These are phyloP conservation scores for Cyberlindnera galapagoensis DNA, from an alignment of 805 yeast genomes.

Conservation along the genomic window DNA sequence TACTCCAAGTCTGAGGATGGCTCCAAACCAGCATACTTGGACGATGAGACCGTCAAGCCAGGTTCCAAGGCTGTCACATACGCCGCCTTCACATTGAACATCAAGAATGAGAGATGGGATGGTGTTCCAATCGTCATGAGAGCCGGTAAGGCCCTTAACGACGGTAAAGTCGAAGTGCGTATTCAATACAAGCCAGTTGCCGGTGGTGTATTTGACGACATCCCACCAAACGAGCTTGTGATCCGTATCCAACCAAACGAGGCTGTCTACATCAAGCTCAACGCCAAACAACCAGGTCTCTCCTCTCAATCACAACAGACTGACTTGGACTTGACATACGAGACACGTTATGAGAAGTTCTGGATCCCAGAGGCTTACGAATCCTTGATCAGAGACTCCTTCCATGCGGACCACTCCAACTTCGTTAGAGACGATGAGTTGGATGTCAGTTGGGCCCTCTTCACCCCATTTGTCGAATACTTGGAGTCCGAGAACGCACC, in stretches of 20 bases:
- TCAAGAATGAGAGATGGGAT: conserved; percentile 94
- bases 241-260: conserved; percentile 93
- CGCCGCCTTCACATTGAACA: conserved; percentile 75
- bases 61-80: conserved; percentile 86
- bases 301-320: conserved; percentile 76
- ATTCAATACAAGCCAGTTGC: conserved; percentile 86
- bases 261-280: conserved; percentile 88
- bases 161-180: conserved; percentile 91
- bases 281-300: conserved; percentile 90
- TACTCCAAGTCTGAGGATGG: conserved; percentile 83
- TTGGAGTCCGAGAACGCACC: conserved; percentile 72
- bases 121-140: conserved; percentile 94
- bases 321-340: conserved; percentile 85
- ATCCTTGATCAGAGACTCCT: conserved; percentile 85
- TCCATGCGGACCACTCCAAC: conserved; percentile 91
- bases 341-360: conserved; percentile 73
- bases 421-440: conserved; percentile 97
- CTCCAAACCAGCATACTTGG: conserved; percentile 80
- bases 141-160: conserved; percentile 97
- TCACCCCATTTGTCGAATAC: conserved; percentile 82
- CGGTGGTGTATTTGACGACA: conserved; percentile 70
- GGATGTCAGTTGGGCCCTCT: conserved; percentile 86
- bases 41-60: conserved; percentile 81
- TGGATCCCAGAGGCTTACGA: conserved; percentile 99
- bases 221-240: conserved; percentile 89